Percentiles rank a stretch among this genome's conserved stretches.
These are phyloP conservation scores for Mycena galopus DNA, from an alignment of 768 basidiomycete species.

Conservation along the genomic window DNA sequence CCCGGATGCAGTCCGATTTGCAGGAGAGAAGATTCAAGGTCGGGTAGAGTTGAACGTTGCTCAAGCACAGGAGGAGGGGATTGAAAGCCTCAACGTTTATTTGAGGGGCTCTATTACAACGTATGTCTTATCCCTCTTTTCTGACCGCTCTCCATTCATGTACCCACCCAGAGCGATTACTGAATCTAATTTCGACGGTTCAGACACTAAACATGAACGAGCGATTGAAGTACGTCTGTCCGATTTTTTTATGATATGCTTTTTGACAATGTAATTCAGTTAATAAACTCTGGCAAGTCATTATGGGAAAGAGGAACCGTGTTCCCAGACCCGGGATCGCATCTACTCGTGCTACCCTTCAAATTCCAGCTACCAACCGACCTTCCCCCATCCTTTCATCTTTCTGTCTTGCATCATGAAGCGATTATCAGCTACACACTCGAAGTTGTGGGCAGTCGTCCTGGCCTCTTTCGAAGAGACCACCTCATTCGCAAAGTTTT, in stretches of 20 bases:
- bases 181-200: constrained; percentile 27
- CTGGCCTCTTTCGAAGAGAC: constrained; percentile 26
- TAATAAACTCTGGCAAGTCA: constrained; percentile 12
- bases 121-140: constrained; percentile 6
- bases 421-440: constrained; percentile 28
- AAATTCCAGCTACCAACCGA: constrained; percentile 20
- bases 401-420: constrained; percentile 8
- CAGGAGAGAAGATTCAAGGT: constrained; percentile 28
- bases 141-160: neutral
- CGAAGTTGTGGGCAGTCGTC: constrained; percentile 29
- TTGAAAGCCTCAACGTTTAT: constrained; percentile 24
- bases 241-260: neutral
- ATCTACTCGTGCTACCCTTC: constrained; percentile 19
- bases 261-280: neutral
- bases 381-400: constrained; percentile 31
- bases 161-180: constrained; percentile 9
- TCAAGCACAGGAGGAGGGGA: constrained; percentile 28
- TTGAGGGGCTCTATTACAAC: constrained; percentile 27
- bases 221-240: constrained; percentile 20
- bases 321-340: constrained; percentile 24
- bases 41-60: constrained; percentile 27
- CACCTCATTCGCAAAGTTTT: constrained; percentile 8
- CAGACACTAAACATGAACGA: constrained; percentile 19
- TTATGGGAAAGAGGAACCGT: constrained; percentile 26
- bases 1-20: constrained; percentile 22